A percentile compares a stretch with the other conserved stretches of the same genome.
These are phyloP conservation scores for Colletotrichum abscissum DNA, from an alignment of 2,329 filamentous ascomycete genomes.

Conservation along the genomic window DNA sequence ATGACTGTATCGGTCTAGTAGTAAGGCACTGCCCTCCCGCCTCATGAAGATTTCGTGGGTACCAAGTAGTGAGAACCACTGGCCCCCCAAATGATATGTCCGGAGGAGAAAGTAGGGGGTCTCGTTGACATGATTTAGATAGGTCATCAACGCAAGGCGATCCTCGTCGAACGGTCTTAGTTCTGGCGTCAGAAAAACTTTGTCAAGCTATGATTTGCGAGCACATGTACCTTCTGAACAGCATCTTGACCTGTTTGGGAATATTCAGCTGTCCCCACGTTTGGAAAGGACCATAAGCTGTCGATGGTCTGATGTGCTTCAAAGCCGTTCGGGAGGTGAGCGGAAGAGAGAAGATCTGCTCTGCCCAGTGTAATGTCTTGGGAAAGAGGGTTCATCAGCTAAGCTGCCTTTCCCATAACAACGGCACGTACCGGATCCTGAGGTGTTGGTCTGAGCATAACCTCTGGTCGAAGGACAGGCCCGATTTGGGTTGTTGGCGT, in stretches of 20 bases:
- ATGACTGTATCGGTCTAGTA: conserved; percentile 64
- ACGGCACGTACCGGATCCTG: conserved; percentile 39
- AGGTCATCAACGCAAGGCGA: conserved; percentile 64
- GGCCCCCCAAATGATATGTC: conserved; percentile 50
- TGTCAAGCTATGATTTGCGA: not conserved
- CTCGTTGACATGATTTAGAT: conserved; percentile 55
- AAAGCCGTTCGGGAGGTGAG: conserved; percentile 63
- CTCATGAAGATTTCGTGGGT: conserved; percentile 66
- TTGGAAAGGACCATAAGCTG: conserved; percentile 58
- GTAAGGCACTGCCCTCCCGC: conserved; percentile 60
- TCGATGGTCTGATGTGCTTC: conserved; percentile 51
- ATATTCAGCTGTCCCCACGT: conserved; percentile 57
- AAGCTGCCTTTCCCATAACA: not conserved
- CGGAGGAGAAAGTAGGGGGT: conserved; percentile 61
- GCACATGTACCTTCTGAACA: conserved; percentile 63
- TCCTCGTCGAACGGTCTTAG: conserved; percentile 50
- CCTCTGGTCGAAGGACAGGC: conserved; percentile 46
- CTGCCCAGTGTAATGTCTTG: conserved; percentile 69
- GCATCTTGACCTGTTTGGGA: conserved; percentile 58
- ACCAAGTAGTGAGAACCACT: conserved; percentile 61
- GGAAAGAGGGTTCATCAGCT: not conserved
- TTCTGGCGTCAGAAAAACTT: not conserved
- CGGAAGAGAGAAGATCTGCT: conserved; percentile 68
- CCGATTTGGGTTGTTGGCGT: conserved; percentile 50
- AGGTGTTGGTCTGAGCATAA: conserved; percentile 39